Evolutionary conservation across 2,329 filamentous ascomycete species (phyloP).

Genomic region (Clarireedia homoeocarpa): DNA sequence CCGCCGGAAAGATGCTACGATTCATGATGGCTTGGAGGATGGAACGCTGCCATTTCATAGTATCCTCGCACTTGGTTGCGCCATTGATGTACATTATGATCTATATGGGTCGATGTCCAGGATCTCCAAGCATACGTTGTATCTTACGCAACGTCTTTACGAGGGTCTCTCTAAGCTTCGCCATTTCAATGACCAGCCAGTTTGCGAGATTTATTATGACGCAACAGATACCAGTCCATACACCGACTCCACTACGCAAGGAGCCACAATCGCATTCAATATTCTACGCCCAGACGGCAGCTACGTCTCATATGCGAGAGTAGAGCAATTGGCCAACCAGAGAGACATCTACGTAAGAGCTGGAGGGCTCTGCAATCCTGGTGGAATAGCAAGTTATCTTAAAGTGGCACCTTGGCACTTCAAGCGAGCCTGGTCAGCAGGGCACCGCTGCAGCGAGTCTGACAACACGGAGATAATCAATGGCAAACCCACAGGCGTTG

Average conservation of each 20-base stretch:
- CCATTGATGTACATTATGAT: conserved; percentile 58
- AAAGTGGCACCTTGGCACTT: conserved; percentile 71
- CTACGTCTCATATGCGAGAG: conserved; percentile 71
- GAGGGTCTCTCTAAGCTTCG: conserved; percentile 47
- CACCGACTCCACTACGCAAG: conserved; percentile 34
- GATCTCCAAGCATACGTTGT: conserved; percentile 63
- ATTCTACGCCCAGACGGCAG: conserved; percentile 58
- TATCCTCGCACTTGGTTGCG: conserved; percentile 73
- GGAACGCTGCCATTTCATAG: conserved; percentile 85
- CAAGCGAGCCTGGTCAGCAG: conserved; percentile 73
- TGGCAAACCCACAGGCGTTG: conserved; percentile 80
- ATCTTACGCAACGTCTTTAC: conserved; percentile 52
- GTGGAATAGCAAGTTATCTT: conserved; percentile 68
- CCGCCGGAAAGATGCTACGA: conserved; percentile 64
- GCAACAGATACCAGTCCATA: conserved; percentile 26
- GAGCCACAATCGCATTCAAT: conserved; percentile 80
- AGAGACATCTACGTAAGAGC: conserved; percentile 78
- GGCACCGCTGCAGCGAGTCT: conserved; percentile 77
- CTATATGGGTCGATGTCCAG: conserved; percentile 64
- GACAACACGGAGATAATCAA: conserved; percentile 60
- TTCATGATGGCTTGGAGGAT: conserved; percentile 82
- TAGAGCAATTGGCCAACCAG: conserved; percentile 77
- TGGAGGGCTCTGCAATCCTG: conserved; percentile 85
- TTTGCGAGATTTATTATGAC: conserved; percentile 27
- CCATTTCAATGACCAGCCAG: conserved; percentile 52